Conservation (phyloP, 2,329 filamentous ascomycete genomes). For the Aurifilum marmelostoma region DNA sequence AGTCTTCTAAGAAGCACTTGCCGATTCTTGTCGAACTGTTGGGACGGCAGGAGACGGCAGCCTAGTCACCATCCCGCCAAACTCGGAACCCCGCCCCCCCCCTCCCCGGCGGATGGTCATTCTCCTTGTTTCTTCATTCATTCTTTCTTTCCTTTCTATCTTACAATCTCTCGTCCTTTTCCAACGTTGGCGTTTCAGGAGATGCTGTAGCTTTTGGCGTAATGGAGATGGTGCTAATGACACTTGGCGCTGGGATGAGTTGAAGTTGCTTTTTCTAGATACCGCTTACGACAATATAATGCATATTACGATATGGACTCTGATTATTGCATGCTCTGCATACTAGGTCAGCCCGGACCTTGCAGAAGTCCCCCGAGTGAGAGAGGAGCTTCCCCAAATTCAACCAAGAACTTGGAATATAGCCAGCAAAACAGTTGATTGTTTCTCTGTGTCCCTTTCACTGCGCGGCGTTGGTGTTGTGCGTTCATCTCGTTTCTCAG, state of each 20-base stretch:
- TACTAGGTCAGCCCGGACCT: neutral
- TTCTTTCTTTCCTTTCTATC: neutral
- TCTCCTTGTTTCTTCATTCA: too few species aligned
- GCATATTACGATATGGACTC: neutral
- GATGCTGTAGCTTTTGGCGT: neutral
- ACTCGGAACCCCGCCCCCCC: too few species aligned
- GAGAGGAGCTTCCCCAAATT: neutral
- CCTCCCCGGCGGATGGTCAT: too few species aligned
- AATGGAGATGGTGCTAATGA: neutral
- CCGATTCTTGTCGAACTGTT: neutral
- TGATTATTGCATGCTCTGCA: neutral
- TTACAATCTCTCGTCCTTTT: too few species aligned
- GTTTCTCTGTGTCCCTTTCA: neutral
- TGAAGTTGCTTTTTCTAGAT: slow-evolving; percentile 12
- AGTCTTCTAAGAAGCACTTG: neutral
- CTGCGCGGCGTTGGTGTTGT: neutral
- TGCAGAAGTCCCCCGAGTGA: neutral
- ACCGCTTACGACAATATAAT: neutral
- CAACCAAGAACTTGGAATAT: neutral
- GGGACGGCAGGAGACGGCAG: neutral
- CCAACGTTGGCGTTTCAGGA: neutral
- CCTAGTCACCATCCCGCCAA: too few species aligned
- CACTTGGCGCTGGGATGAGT: neutral
- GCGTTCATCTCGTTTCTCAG: neutral
- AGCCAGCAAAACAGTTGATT: neutral